phyloP scores from a whole-genome alignment of 2,329 filamentous ascomycete species.

The Alternaria consortialis region DNA sequence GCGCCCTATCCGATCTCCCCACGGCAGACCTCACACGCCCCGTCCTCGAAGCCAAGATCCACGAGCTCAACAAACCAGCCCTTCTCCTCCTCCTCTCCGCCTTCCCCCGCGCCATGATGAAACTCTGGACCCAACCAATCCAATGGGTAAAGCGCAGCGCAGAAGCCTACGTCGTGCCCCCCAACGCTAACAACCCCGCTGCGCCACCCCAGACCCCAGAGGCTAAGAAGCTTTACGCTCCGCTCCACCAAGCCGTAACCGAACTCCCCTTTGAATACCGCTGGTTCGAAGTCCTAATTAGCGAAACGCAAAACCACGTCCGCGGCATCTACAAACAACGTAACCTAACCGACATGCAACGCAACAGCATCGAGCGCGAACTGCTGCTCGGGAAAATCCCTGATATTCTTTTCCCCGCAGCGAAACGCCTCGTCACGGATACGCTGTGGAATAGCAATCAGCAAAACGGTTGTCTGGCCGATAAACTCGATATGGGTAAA shows the following conservation, averaged over 20 bases:
- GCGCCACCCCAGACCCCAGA: conserved; percentile 54
- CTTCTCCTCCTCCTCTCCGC: conserved; percentile 45
- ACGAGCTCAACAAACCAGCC: conserved; percentile 46
- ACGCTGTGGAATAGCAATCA: conserved; percentile 48
- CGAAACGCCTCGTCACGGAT: conserved; percentile 58
- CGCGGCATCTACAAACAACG: conserved; percentile 63
- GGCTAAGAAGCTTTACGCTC: conserved; percentile 56
- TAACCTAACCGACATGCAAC: conserved; percentile 55
- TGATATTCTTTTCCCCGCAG: conserved; percentile 58
- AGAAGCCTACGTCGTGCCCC: conserved; percentile 41
- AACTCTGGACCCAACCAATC: conserved; percentile 45
- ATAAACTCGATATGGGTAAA: conserved; percentile 69
- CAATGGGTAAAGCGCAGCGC: conserved; percentile 43
- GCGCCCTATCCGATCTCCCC: conserved; percentile 27
- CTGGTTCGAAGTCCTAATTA: conserved; percentile 58
- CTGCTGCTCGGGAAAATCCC: conserved; percentile 64
- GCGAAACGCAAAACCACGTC: conserved; percentile 73
- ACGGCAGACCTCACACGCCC: conserved; percentile 50
- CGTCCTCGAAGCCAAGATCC: conserved; percentile 37
- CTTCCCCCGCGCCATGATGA: conserved; percentile 51
- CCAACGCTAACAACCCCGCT: conserved; percentile 43
- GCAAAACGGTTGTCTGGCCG: conserved; percentile 58
- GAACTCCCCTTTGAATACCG: conserved; percentile 55
- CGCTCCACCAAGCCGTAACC: conserved; percentile 43
- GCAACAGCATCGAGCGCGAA: conserved; percentile 61